Percentiles rank a stretch among this genome's conserved stretches.
These are phyloP conservation scores for Apiospora pterosperma DNA, from an alignment of 2,329 filamentous ascomycete genomes.

Conservation along the genomic window DNA sequence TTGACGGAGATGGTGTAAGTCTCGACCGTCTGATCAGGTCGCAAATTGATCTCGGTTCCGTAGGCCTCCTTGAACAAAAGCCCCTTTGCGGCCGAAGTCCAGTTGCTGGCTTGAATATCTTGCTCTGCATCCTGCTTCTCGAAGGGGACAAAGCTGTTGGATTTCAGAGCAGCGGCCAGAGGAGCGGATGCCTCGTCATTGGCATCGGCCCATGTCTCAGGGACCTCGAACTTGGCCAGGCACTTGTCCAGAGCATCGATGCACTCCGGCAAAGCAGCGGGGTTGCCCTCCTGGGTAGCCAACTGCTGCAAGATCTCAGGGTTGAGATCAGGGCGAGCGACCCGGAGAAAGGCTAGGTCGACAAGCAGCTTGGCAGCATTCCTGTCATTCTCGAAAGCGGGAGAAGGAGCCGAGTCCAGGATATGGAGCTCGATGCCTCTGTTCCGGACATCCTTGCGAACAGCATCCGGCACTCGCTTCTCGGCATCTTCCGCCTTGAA, in stretches of 20 bases:
- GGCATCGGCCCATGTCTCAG: conserved; percentile 74
- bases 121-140: conserved; percentile 73
- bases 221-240: conserved; percentile 71
- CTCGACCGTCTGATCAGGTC: conserved; percentile 82
- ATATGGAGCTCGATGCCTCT: conserved; percentile 71
- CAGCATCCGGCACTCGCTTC: conserved; percentile 70
- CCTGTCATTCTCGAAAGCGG: conserved; percentile 64
- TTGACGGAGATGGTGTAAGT: conserved; percentile 86
- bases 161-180: conserved; percentile 63
- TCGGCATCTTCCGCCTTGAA: conserved; percentile 87
- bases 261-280: conserved; percentile 48
- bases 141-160: conserved; percentile 80
- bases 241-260: conserved; percentile 66
- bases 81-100: conserved; percentile 82
- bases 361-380: conserved; percentile 63
- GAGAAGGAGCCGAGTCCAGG: conserved; percentile 67
- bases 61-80: conserved; percentile 95
- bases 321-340: conserved; percentile 66
- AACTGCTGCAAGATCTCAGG: conserved; percentile 64
- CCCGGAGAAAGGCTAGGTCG: conserved; percentile 79
- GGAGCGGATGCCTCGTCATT: conserved; percentile 53
- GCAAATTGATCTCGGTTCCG: conserved; percentile 66
- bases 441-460: conserved; percentile 69
- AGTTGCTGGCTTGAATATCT: conserved; percentile 63
- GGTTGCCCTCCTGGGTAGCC: conserved; percentile 52